These are phyloP conservation scores for Sphenostylis stenocarpa DNA, from an alignment of 306 rosid species.

Conservation along the genomic window DNA sequence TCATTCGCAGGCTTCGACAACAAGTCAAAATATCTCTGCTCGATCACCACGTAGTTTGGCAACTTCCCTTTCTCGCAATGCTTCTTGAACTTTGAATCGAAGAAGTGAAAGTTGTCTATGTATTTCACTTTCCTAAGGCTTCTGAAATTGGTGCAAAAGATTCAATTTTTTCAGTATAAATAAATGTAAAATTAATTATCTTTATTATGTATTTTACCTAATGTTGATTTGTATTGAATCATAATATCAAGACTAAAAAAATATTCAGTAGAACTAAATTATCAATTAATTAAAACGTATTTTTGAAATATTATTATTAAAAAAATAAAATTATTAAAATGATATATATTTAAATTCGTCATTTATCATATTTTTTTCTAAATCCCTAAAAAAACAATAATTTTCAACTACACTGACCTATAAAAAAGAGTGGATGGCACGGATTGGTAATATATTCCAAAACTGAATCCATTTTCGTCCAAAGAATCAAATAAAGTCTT, in stretches of 20 bases:
- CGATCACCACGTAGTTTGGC: conserved; percentile 78
- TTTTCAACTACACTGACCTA: conserved; percentile 41
- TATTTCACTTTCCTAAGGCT: conserved; percentile 65
- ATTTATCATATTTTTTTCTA: too few relatives aligned
- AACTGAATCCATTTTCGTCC: conserved; percentile 59
- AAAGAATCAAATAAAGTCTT: conserved; percentile 79
- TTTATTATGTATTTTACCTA: too few relatives aligned
- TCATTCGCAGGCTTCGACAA: conserved; percentile 54
- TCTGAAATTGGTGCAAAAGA: conserved; percentile 35
- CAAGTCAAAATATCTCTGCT: conserved; percentile 62
- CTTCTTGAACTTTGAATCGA: conserved; percentile 54
- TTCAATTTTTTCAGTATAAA: neutral
- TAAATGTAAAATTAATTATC: too few relatives aligned
- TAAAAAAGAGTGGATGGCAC: conserved; percentile 66
- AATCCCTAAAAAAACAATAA: too few relatives aligned
- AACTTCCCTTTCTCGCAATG: conserved; percentile 69
- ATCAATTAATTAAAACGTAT: too few relatives aligned
- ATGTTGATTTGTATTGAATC: too few relatives aligned
- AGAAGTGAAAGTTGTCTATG: conserved; percentile 48
- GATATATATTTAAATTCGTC: too few relatives aligned
- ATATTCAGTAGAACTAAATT: too few relatives aligned
- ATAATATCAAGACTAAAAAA: too few relatives aligned
- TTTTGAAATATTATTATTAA: too few relatives aligned
- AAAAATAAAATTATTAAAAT: too few relatives aligned
- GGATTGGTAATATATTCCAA: conserved; percentile 70